Percentiles rank a stretch among this genome's conserved stretches.
phyloP scores from a whole-genome alignment of 2,329 filamentous ascomycete species.

The Xylariales sp. region DNA sequence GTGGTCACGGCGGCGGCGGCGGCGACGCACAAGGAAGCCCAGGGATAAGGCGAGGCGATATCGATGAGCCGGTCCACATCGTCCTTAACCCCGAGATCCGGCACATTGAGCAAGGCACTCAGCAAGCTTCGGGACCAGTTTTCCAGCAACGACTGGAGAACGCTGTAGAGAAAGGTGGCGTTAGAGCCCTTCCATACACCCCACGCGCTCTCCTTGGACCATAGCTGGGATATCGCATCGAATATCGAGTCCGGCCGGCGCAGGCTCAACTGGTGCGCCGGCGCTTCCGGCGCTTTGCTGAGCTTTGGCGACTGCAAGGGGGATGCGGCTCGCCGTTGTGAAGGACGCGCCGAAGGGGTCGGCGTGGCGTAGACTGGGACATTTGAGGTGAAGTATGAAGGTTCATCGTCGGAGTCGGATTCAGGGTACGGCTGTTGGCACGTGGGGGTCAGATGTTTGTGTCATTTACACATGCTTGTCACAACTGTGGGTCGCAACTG shows the following conservation, averaged over 20 bases:
- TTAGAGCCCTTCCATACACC: slow-evolving; percentile 96
- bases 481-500: too few relatives aligned
- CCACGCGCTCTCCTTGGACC: slow-evolving; percentile 83
- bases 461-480: neutral
- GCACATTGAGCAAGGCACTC: slow-evolving; percentile 86
- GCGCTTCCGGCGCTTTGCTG: slow-evolving; percentile 27
- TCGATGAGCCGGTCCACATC: slow-evolving; percentile 72
- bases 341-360: slow-evolving; percentile 35
- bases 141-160: slow-evolving; percentile 81
- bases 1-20: slow-evolving; percentile 63
- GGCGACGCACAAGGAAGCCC: slow-evolving; percentile 73
- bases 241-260: slow-evolving; percentile 75
- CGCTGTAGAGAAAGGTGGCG: slow-evolving; percentile 84
- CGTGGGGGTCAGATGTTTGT: neutral
- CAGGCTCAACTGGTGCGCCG: slow-evolving; percentile 63
- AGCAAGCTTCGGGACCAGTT: slow-evolving; percentile 88
- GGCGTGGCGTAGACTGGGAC: slow-evolving; percentile 49
- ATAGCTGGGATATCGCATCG: slow-evolving; percentile 82
- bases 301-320: slow-evolving; percentile 27
- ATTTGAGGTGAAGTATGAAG: slow-evolving; percentile 76
- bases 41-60: slow-evolving; percentile 73
- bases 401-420: slow-evolving; percentile 72
- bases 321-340: slow-evolving; percentile 24
- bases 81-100: slow-evolving; percentile 73
- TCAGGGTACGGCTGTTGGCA: slow-evolving; percentile 48